Percentiles rank a stretch among this genome's conserved stretches.
phyloP scores from a whole-genome alignment of 2,329 filamentous ascomycete species.

The Podosphaera xanthii region DNA sequence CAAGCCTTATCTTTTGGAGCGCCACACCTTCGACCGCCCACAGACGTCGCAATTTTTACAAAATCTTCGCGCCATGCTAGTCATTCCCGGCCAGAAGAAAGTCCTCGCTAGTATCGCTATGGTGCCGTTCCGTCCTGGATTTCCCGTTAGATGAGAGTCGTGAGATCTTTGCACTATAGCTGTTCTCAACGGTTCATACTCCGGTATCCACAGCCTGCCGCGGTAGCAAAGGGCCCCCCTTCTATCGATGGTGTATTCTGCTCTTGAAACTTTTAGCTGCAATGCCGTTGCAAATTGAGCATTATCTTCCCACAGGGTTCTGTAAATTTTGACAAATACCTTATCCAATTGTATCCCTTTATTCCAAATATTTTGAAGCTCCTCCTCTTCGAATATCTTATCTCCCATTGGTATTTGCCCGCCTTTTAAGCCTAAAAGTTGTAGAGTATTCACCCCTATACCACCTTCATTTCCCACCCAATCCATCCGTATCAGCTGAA shows the following conservation, averaged over 20 bases:
- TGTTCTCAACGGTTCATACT: not conserved
- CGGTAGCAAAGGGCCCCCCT: not conserved
- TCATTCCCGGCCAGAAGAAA: not conserved
- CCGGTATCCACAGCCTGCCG: not conserved
- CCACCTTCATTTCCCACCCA: no score
- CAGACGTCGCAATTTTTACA: not conserved
- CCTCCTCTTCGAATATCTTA: no score
- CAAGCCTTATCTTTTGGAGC: not conserved
- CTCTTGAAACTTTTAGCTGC: not conserved
- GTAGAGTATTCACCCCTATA: no score
- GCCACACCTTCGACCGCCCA: not conserved
- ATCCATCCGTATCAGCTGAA: no score
- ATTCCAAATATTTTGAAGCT: no score
- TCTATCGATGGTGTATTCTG: not conserved
- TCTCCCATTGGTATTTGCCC: no score
- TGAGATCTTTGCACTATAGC: not conserved
- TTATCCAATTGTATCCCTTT: no score
- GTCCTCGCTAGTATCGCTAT: not conserved
- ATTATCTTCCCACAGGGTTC: no score
- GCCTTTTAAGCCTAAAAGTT: no score
- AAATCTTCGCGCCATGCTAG: not conserved
- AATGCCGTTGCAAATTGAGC: no score
- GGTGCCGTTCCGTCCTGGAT: not conserved
- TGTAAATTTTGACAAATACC: no score
- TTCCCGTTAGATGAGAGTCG: not conserved